These are phyloP conservation scores for Ceratobasidium sp. DNA, from an alignment of 1,284 basidiomycete genomes.

Conservation along the genomic window DNA sequence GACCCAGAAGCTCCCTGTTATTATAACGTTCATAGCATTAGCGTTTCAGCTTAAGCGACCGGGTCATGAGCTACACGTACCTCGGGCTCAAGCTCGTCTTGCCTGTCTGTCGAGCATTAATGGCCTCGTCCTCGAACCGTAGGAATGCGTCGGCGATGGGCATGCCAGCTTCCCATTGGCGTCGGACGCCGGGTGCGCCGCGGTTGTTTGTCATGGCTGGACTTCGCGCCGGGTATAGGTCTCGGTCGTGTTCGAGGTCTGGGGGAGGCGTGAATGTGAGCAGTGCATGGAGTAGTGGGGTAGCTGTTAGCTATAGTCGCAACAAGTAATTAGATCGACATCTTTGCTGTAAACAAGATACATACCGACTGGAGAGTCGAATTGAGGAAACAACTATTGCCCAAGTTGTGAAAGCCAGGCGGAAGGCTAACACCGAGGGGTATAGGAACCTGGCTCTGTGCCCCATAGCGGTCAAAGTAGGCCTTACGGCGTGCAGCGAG, in stretches of 20 bases:
- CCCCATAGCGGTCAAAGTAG: slow-evolving; percentile 19
- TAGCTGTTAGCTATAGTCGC: slow-evolving; percentile 51
- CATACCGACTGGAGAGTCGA: slow-evolving; percentile 54
- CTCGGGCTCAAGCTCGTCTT: slow-evolving; percentile 53
- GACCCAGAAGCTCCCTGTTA: slow-evolving; percentile 69
- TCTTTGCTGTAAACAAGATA: neutral
- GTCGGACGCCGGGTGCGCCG: slow-evolving; percentile 46
- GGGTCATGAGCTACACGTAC: slow-evolving; percentile 35
- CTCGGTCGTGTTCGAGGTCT: slow-evolving; percentile 49
- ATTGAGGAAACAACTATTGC: slow-evolving; percentile 57
- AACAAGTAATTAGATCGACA: neutral
- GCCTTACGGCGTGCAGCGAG: slow-evolving; percentile 38
- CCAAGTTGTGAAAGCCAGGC: slow-evolving; percentile 53
- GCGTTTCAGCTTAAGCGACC: neutral
- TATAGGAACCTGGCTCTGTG: neutral
- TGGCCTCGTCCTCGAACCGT: slow-evolving; percentile 48
- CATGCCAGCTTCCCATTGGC: slow-evolving; percentile 46
- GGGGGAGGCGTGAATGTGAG: slow-evolving; percentile 49
- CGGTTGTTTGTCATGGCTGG: slow-evolving; percentile 52
- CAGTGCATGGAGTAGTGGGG: slow-evolving; percentile 52
- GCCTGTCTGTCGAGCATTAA: slow-evolving; percentile 48
- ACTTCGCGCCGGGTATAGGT: slow-evolving; percentile 50
- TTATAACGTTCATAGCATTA: neutral
- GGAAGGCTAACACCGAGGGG: slow-evolving; percentile 44
- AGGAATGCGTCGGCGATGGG: slow-evolving; percentile 50